Conservation (phyloP, 139 green algal genomes). For the Chlorella sp. region DNA sequence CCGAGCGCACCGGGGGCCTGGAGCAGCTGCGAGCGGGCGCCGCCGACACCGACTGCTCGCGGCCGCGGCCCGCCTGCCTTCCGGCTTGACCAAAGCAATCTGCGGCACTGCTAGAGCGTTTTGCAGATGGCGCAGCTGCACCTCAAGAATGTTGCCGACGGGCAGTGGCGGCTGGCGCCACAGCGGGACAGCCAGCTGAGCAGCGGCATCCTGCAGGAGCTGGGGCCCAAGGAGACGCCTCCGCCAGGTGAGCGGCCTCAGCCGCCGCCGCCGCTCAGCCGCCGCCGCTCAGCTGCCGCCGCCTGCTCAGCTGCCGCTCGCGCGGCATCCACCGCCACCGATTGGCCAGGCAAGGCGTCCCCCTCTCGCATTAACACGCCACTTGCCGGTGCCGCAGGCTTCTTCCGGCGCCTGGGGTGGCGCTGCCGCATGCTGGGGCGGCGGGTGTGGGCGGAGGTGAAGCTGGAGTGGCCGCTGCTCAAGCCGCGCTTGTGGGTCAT, state of each 20-base stretch:
- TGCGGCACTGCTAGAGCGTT: too few relatives aligned
- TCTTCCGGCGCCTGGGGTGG: neutral
- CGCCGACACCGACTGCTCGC: too few relatives aligned
- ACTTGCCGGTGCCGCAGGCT: conserved; percentile 13
- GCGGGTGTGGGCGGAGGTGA: neutral
- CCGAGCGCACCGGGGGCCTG: too few relatives aligned
- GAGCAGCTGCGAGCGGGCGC: too few relatives aligned
- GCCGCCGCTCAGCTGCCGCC: neutral
- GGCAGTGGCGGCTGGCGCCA: neutral
- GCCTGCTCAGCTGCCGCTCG: neutral
- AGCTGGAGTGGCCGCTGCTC: conserved; percentile 12
- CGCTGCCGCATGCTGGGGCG: conserved; percentile 1
- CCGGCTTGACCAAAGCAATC: too few relatives aligned
- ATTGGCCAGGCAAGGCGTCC: too few relatives aligned
- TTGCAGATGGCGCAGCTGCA: too few relatives aligned
- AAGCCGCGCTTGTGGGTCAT: conserved; percentile 14
- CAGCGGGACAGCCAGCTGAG: neutral
- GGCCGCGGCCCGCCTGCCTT: too few relatives aligned
- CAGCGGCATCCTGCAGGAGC: neutral
- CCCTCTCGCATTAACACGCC: too few relatives aligned
- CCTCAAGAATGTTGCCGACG: too few relatives aligned
- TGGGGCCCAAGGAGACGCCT: neutral
- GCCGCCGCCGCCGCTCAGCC: neutral
- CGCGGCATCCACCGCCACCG: too few relatives aligned
- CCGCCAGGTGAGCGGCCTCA: too few relatives aligned